A percentile compares a stretch with the other conserved stretches of the same genome.
Conservation (phyloP, 306 rosid genomes). For the Canavalia ensiformis region DNA sequence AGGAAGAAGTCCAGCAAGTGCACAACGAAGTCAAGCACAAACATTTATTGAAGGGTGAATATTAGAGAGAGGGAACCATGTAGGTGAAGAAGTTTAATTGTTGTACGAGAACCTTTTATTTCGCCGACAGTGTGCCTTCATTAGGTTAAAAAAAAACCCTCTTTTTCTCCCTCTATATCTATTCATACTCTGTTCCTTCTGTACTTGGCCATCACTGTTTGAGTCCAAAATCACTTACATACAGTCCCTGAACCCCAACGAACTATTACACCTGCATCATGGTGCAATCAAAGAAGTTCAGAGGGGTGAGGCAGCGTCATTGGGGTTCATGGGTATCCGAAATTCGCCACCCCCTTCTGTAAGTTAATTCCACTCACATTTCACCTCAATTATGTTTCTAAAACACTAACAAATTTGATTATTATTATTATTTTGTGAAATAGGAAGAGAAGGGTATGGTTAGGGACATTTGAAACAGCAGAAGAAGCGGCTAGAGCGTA, state of each 20-base stretch:
- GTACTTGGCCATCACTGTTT: constrained; percentile 48
- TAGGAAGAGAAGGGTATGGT: constrained; percentile 99
- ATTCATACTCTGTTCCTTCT: constrained; percentile 32
- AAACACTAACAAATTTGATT: neutral
- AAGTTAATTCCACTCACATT: constrained; percentile 24
- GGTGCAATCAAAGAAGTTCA: constrained; percentile 95
- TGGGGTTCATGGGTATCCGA: constrained; percentile 99
- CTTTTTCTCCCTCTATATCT: constrained; percentile 28
- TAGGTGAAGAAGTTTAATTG: constrained; percentile 54
- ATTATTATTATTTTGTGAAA: neutral
- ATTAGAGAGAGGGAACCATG: constrained; percentile 12
- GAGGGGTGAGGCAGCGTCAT: constrained; percentile 99
- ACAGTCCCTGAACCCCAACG: constrained; percentile 17
- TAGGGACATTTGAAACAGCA: constrained; percentile 97
- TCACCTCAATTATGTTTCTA: neutral
- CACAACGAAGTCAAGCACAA: constrained; percentile 44
- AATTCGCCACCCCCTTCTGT: constrained; percentile 96
- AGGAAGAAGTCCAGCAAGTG: neutral
- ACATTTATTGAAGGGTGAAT: constrained; percentile 35
- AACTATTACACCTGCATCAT: constrained; percentile 46
- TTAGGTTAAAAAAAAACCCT: neutral
- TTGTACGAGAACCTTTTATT: constrained; percentile 2
- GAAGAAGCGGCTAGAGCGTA: constrained; percentile 97
- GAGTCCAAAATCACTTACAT: neutral
- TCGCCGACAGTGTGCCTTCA: constrained; percentile 55